Percentiles rank a stretch among this genome's conserved stretches.
These are phyloP conservation scores for Penicillium digitatum DNA, from an alignment of 2,329 filamentous ascomycete genomes.

Conservation along the genomic window DNA sequence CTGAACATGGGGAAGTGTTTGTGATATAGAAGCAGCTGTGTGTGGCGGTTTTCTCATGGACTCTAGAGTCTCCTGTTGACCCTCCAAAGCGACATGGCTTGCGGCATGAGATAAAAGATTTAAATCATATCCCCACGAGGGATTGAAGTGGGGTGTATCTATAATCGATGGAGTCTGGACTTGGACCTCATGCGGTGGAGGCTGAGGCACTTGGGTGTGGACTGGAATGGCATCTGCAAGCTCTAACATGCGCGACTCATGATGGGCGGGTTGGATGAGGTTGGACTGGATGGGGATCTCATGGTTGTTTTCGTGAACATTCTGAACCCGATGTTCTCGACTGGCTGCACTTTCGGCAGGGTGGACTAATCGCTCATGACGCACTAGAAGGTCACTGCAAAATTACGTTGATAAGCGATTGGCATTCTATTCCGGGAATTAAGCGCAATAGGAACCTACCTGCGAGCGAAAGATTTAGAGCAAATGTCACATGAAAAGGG, in stretches of 20 bases:
- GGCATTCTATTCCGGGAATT: constrained; percentile 2
- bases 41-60: constrained; percentile 36
- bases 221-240: constrained; percentile 44
- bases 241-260: constrained; percentile 46
- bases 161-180: constrained; percentile 39
- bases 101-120: constrained; percentile 49
- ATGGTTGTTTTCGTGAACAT: constrained; percentile 26
- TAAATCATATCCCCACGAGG: constrained; percentile 50
- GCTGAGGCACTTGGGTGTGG: constrained; percentile 35
- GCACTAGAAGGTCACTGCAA: constrained; percentile 46
- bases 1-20: constrained; percentile 33
- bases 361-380: constrained; percentile 49
- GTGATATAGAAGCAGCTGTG: constrained; percentile 30
- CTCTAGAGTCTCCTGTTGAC: constrained; percentile 42
- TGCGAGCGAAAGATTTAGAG: constrained; percentile 48
- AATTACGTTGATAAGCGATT: constrained; percentile 25
- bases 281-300: constrained; percentile 35
- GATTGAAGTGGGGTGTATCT: constrained; percentile 47
- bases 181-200: constrained; percentile 37
- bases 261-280: constrained; percentile 36
- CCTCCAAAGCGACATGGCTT: constrained; percentile 48
- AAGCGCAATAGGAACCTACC: constrained; percentile 26
- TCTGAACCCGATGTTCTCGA: constrained; percentile 38
- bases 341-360: constrained; percentile 41
- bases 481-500: constrained; percentile 50